Evolutionary conservation across 1,284 basidiomycete species (phyloP).

Genomic region (Marasmius tenuissimus): DNA sequence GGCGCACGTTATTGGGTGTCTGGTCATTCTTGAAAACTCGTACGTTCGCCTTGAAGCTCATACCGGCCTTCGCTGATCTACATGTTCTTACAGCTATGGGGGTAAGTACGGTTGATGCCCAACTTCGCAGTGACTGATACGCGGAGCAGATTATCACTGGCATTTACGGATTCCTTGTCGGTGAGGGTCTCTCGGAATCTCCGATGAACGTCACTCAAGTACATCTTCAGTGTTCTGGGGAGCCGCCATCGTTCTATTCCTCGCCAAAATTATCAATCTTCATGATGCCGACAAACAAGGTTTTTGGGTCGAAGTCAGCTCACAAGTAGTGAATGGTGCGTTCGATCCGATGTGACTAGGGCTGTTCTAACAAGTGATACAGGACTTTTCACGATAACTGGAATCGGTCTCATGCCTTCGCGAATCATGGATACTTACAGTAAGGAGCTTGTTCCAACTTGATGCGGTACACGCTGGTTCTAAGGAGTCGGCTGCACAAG

Average conservation of each 20-base stretch:
- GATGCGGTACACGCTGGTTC: background rate
- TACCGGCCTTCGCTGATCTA: constrained; percentile 3
- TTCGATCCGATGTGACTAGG: background rate
- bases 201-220: background rate
- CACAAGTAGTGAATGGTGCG: constrained; percentile 75
- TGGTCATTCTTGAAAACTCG: constrained; percentile 87
- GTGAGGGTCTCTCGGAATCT: constrained; percentile 39
- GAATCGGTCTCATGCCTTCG: constrained; percentile 72
- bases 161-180: constrained; percentile 79
- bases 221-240: constrained; percentile 65
- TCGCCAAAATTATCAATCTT: constrained; percentile 67
- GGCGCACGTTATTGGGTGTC: constrained; percentile 66
- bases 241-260: constrained; percentile 77
- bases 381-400: constrained; percentile 83
- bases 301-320: constrained; percentile 78
- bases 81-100: constrained; percentile 47
- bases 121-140: background rate
- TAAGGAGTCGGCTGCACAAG: constrained; percentile 31
- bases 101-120: constrained; percentile 34
- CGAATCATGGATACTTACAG: constrained; percentile 78
- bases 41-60: constrained; percentile 30
- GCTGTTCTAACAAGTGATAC: background rate
- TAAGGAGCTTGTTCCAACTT: constrained; percentile 32
- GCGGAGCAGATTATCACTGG: constrained; percentile 60
- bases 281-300: constrained; percentile 64